A percentile compares a stretch with the other conserved stretches of the same genome.
phyloP scores from a whole-genome alignment of 495 filamentous ascomycete species.

The Mycothermus thermophilus region DNA sequence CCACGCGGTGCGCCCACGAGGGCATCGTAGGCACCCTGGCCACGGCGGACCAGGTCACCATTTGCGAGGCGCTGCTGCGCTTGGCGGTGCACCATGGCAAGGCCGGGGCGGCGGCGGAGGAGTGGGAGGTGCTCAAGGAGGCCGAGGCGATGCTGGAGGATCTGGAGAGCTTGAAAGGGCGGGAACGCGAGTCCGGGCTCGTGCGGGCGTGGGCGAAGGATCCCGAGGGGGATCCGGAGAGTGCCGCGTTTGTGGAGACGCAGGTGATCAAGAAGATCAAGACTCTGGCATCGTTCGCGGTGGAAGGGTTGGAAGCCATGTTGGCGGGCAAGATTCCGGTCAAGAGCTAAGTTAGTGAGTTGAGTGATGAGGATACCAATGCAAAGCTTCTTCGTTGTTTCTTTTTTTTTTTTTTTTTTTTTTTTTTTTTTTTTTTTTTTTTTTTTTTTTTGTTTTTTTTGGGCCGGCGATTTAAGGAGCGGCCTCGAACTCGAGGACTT shows the following conservation, averaged over 20 bases:
- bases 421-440: too few species aligned
- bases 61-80: constrained; percentile 27
- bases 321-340: constrained; percentile 8
- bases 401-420: too few species aligned
- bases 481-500: too few species aligned
- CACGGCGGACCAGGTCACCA: constrained; percentile 25
- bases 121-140: constrained; percentile 22
- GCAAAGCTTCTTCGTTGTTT: not conserved
- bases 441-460: too few species aligned
- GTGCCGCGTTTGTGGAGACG: constrained; percentile 21
- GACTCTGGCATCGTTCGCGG: constrained; percentile 21
- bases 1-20: constrained; percentile 10
- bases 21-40: constrained; percentile 15
- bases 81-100: constrained; percentile 21
- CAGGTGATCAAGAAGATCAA: constrained; percentile 24
- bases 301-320: constrained; percentile 22
- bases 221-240: constrained; percentile 18
- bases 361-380: not conserved
- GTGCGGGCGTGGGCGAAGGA: constrained; percentile 25
- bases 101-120: constrained; percentile 16
- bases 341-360: too few species aligned
- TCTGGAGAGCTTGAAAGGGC: constrained; percentile 22
- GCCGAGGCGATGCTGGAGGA: constrained; percentile 26
- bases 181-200: constrained; percentile 21
- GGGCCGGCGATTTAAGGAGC: too few species aligned